A percentile compares a stretch with the other conserved stretches of the same genome.
Evolutionary conservation across 768 basidiomycete genomes (phyloP).

Genomic region (Dioszegia crocea): DNA sequence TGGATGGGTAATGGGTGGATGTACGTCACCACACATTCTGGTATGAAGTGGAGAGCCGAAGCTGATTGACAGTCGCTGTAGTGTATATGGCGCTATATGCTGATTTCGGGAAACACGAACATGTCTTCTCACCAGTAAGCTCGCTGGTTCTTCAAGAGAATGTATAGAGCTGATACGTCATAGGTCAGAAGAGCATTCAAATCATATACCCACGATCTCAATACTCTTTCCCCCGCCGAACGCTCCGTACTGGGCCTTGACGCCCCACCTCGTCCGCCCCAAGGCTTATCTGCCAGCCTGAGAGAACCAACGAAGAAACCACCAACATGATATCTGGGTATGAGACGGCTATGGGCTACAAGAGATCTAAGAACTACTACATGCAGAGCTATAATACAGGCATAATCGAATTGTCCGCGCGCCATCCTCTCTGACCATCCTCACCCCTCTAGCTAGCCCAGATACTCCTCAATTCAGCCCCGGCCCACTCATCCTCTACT

Average conservation of each 20-base stretch:
- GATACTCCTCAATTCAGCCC: not conserved
- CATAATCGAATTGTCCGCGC: not conserved
- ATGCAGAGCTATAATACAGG: too few species aligned
- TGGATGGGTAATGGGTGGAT: constrained; percentile 29
- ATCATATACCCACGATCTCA: constrained; percentile 9
- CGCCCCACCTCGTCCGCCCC: not conserved
- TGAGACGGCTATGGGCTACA: not conserved
- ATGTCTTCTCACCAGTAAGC: constrained; percentile 43
- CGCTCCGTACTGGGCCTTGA: constrained; percentile 20
- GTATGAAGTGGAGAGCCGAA: not conserved
- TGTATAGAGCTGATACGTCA: not conserved
- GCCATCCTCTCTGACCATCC: not conserved
- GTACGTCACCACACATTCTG: constrained; percentile 17
- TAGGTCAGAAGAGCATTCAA: constrained; percentile 17
- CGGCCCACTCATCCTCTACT: not conserved
- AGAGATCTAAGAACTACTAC: too few species aligned
- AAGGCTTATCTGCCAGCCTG: not conserved
- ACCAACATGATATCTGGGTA: not conserved
- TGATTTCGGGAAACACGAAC: constrained; percentile 38
- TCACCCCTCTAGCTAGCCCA: not conserved
- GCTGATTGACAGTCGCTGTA: constrained; percentile 21
- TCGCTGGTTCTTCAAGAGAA: not conserved
- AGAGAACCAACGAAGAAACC: constrained; percentile 1
- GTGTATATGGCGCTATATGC: constrained; percentile 36
- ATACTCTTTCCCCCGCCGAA: constrained; percentile 25